A percentile compares a stretch with the other conserved stretches of the same genome.
phyloP scores from a whole-genome alignment of 768 basidiomycete species.

The Leccinum broughii region DNA sequence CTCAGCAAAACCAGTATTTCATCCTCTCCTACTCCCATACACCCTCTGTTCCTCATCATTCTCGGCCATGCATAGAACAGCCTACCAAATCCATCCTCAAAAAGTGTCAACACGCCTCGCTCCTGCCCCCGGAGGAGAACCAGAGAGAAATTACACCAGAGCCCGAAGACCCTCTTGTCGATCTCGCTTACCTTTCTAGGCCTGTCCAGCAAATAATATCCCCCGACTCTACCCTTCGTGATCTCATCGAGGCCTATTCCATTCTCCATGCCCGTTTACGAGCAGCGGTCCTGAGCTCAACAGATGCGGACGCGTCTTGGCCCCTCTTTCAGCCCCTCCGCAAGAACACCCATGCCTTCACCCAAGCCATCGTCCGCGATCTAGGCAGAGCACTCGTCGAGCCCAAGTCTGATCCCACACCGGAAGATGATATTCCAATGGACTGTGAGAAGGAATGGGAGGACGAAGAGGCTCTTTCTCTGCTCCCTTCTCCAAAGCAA shows the following conservation, averaged over 20 bases:
- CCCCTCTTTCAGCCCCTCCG: constrained; percentile 72
- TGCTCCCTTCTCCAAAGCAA: constrained; percentile 67
- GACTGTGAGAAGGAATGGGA: constrained; percentile 25
- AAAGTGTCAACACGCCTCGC: constrained; percentile 36
- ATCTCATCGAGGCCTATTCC: constrained; percentile 74
- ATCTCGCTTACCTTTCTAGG: constrained; percentile 63
- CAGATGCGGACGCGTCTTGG: constrained; percentile 62
- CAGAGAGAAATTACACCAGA: constrained; percentile 75
- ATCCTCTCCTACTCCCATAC: constrained; percentile 36
- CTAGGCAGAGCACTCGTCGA: constrained; percentile 63
- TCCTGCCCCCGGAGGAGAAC: constrained; percentile 42
- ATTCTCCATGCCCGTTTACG: constrained; percentile 67
- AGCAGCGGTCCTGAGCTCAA: constrained; percentile 38
- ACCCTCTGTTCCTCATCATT: constrained; percentile 16
- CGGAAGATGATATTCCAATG: constrained; percentile 25
- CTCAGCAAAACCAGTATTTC: constrained; percentile 51
- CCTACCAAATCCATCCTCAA: constrained; percentile 76
- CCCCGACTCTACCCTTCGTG: constrained; percentile 45
- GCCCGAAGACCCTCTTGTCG: constrained; percentile 63
- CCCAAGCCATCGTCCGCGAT: constrained; percentile 65
- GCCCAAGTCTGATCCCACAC: constrained; percentile 37
- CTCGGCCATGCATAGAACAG: constrained; percentile 40
- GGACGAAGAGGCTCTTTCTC: constrained; percentile 30
- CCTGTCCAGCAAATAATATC: constrained; percentile 63
- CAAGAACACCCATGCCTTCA: constrained; percentile 51